Evolutionary conservation across 306 rosid species (phyloP), one percentile per base, ranked within the genome.

Genomic region (Trifolium fragiferum): DNA sequence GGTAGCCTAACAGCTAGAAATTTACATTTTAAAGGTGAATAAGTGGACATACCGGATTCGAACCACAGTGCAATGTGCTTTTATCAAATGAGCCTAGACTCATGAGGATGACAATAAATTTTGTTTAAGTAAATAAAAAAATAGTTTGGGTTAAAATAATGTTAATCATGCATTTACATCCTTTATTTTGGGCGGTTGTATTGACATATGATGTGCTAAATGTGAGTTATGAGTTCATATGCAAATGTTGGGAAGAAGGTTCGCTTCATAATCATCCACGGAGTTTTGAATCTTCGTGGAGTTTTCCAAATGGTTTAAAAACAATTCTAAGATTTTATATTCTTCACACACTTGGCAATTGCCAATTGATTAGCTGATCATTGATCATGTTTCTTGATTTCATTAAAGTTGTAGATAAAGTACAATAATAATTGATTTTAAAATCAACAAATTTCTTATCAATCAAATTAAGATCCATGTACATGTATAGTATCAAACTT

Each of bases 181-280:
- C 2, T 57, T 38, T 72, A 0, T 13, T 20, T 37, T 49, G 5
- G 5, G 43, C 10, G 7, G 58, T 53, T 49, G 3, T 20, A 18
- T 53, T 10, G 60, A 1, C 7, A 10, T 54, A 23, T 8, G 66
- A 30, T 30, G 5, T 15, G 43, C 20, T 15, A 60, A 25, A 1
- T 58, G 38, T 60, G 6, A 60, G 43, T 60, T 60, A 60, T 2
- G 66, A 30, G 21, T 40, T 32, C 66, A 30, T 58, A 58, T 60
- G 66, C 43, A 15, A 60, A 60, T 60, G 66, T 72, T 55, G 76
- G 66, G 15, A 50, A 64, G 77, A 60, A 40, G 18, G 37, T 60
- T 27, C 59, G 25, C 0, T 60, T 73, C 4, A 72, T 73, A 53
- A 60, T 73, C 8, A 55, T 72, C 12, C 53, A 38, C 3, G 6